These are phyloP conservation scores for Nyssa sinensis DNA, from an alignment of 148 eudicot species.

Conservation along the genomic window DNA sequence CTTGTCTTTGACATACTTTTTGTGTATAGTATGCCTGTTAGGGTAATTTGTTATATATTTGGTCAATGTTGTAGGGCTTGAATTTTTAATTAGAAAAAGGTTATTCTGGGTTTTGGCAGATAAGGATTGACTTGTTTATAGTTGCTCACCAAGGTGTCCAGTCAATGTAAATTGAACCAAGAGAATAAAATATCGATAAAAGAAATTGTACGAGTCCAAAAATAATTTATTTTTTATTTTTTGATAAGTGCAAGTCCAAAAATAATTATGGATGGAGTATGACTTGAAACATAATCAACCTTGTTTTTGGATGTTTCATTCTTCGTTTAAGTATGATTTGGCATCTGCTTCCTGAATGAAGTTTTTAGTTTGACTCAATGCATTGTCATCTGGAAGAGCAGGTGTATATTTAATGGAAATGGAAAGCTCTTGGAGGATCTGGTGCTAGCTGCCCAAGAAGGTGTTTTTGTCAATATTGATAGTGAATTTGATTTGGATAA, in stretches of 20 bases:
- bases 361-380: slow-evolving; percentile 5
- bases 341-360: neutral
- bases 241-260: no score
- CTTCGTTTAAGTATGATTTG: neutral
- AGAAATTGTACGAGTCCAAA: no score
- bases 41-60: neutral
- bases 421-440: slow-evolving; percentile 81
- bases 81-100: neutral
- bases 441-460: slow-evolving; percentile 80
- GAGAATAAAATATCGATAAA: no score
- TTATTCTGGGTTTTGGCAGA: neutral
- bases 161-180: neutral
- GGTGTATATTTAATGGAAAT: slow-evolving; percentile 92
- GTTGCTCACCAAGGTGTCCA: neutral
- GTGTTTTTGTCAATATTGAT: slow-evolving; percentile 82
- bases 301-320: neutral
- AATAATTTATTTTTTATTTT: no score
- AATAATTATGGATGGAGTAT: no score
- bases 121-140: neutral
- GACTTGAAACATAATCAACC: neutral
- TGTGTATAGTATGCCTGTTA: neutral
- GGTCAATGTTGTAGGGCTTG: neutral
- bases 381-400: slow-evolving; percentile 21
- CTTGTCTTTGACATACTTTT: neutral
- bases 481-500: slow-evolving; percentile 93